A percentile compares a stretch with the other conserved stretches of the same genome.
Evolutionary conservation across 139 green algal species (phyloP).

Genomic region (Tetraselmis chui): DNA sequence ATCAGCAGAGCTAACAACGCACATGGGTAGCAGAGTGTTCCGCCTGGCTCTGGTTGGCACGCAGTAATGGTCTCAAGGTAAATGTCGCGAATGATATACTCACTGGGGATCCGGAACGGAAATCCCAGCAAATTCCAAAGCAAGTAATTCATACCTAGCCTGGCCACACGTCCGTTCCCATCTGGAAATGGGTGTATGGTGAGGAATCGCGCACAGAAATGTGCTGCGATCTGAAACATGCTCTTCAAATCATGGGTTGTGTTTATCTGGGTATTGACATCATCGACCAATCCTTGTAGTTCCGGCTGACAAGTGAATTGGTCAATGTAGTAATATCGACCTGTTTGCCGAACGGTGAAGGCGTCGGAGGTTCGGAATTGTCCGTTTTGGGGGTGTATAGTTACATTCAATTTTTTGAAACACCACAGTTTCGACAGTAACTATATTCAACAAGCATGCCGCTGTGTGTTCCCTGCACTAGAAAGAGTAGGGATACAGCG

Average conservation of each 20-base stretch:
- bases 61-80: neutral
- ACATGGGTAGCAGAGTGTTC: neutral
- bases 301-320: neutral
- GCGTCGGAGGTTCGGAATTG: neutral
- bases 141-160: neutral
- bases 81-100: neutral
- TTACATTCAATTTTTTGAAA: neutral
- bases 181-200: neutral
- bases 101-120: neutral
- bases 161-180: neutral
- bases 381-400: neutral
- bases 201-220: neutral
- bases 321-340: neutral
- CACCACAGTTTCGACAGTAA: neutral
- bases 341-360: neutral
- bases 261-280: neutral
- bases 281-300: neutral
- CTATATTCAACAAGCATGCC: constrained; percentile 1
- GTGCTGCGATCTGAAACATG: neutral
- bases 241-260: neutral
- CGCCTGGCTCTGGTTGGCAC: neutral
- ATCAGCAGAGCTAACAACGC: neutral
- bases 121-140: neutral
- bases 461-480: neutral
- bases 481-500: neutral